Conservation (phyloP, 176 grass and related monocot species). For the Lolium rigidum region DNA sequence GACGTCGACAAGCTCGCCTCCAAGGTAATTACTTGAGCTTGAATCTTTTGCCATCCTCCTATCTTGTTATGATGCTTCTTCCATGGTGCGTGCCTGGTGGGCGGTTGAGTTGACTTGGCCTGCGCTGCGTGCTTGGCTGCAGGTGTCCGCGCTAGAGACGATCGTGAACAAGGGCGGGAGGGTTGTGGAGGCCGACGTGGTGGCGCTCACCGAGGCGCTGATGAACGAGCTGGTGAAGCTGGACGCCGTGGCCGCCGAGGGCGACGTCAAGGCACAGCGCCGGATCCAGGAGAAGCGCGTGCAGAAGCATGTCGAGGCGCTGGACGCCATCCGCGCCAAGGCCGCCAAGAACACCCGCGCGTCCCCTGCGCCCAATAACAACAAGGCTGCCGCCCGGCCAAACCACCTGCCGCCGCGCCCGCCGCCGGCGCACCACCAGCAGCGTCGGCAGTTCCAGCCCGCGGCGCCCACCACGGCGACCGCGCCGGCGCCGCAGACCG, state of each 20-base stretch:
- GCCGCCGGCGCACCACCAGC: constrained; percentile 42
- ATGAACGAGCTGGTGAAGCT: constrained; percentile 96
- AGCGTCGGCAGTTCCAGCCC: constrained; percentile 59
- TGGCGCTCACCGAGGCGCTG: constrained; percentile 66
- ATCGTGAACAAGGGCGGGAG: constrained; percentile 75
- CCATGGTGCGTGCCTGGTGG: not conserved
- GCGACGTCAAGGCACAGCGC: constrained; percentile 72
- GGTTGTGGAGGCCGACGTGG: constrained; percentile 73
- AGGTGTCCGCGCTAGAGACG: constrained; percentile 88
- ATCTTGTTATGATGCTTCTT: not conserved
- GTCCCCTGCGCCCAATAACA: constrained; percentile 16
- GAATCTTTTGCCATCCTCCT: not conserved
- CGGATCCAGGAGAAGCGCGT: constrained; percentile 79
- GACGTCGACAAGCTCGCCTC: constrained; percentile 82
- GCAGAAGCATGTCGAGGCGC: constrained; percentile 86
- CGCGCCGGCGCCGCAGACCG: constrained; percentile 35
- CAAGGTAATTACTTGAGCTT: constrained; percentile 51
- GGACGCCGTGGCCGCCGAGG: constrained; percentile 76
- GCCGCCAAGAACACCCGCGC: constrained; percentile 22
- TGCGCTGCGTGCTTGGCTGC: not conserved
- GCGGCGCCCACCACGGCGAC: constrained; percentile 44
- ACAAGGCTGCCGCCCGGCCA: constrained; percentile 24
- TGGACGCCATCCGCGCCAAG: constrained; percentile 82
- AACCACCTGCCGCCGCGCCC: constrained; percentile 51
- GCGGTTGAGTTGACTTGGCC: not conserved